Base-by-base conservation (phyloP, 768 basidiomycete genomes). In the Trametes cinnabarina region DNA sequence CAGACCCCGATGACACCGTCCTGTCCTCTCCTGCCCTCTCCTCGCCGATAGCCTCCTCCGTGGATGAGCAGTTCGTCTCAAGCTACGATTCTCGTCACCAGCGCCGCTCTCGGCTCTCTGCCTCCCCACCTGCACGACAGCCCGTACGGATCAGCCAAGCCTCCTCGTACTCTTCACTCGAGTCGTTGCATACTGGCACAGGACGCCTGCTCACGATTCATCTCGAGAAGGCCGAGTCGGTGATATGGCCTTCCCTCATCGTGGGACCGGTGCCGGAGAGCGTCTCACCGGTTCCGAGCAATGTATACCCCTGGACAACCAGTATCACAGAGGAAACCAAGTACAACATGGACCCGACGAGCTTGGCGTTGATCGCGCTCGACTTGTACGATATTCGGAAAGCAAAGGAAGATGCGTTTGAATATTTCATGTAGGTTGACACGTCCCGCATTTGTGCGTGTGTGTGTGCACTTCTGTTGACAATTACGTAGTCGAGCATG, bases 291-390 rank as follows among this genome's bases (percentile, higher is more conserved):
- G 69, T 79, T 4, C 41, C 57, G 19, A 72, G 78, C 4, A 77
- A 80, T 52, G 79, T 85, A 1, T 74, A 83, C 32, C 75, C 83
- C 8, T 82, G 84, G 68, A 76, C 82, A 69, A 57, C 77, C 74
- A 52, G 54, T 19, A 47, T 48, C 23, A 68, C 65, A 37, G 49
- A 60, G 17, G 88, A 91, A 57, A 78, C 82, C 44, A 79, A 81
- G 64, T 92, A 88, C 63, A 92, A 92, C 63, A 90, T 92, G 88
- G 90, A 92, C 69, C 85, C 90, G 1, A 92, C 90, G 14, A 92
- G 90, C 71, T 74, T 92, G 25, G 83, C 85, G 1, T 72, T 92
- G 51, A 79, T 85, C 58, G 90, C 80, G 9, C 73, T 90, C 41
- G 90, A 92, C 63, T 67, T 86, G 39, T 80, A 81, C 47, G 90